Evolutionary conservation across 2,329 filamentous ascomycete genomes (phyloP).

Genomic region (Verticillium tricorpus): DNA sequence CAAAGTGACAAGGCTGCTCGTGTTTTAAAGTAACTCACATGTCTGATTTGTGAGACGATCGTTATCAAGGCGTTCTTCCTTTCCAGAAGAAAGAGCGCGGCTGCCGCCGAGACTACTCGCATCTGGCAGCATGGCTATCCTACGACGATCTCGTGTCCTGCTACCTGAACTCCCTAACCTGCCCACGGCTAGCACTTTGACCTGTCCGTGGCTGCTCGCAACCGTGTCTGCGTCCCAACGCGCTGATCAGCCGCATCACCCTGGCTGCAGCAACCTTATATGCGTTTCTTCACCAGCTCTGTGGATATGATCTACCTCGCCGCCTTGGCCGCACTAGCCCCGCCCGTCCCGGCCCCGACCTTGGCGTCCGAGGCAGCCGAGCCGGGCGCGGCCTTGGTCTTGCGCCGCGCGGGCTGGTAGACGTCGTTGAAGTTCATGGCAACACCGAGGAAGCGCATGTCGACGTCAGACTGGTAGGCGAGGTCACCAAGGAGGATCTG

Average conservation of each 20-base stretch:
- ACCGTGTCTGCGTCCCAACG: too few species aligned
- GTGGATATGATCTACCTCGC: neutral
- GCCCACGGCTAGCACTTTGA: too few species aligned
- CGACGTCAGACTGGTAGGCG: conserved; percentile 87
- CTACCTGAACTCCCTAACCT: neutral
- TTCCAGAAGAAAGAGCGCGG: neutral
- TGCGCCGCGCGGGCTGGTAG: conserved; percentile 72
- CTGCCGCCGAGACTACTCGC: neutral
- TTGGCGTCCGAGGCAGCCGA: neutral
- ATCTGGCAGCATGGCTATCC: neutral
- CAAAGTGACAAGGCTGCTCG: neutral
- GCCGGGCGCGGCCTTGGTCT: conserved; percentile 36
- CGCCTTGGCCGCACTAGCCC: neutral
- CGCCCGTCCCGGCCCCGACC: neutral
- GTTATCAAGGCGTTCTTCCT: neutral
- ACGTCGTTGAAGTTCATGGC: conserved; percentile 99
- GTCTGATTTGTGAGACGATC: neutral
- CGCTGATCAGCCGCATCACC: too few species aligned
- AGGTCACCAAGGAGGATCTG: conserved; percentile 84
- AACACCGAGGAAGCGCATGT: conserved; percentile 92
- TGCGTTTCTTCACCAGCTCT: too few species aligned
- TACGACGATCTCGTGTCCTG: neutral
- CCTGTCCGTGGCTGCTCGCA: too few species aligned
- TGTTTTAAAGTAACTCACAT: too few species aligned
- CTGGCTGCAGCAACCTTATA: too few species aligned